Evolutionary conservation across 108 stramenopile species (phyloP), one percentile per base, ranked within the genome.

Genomic region (Schizochytrium sp.): DNA sequence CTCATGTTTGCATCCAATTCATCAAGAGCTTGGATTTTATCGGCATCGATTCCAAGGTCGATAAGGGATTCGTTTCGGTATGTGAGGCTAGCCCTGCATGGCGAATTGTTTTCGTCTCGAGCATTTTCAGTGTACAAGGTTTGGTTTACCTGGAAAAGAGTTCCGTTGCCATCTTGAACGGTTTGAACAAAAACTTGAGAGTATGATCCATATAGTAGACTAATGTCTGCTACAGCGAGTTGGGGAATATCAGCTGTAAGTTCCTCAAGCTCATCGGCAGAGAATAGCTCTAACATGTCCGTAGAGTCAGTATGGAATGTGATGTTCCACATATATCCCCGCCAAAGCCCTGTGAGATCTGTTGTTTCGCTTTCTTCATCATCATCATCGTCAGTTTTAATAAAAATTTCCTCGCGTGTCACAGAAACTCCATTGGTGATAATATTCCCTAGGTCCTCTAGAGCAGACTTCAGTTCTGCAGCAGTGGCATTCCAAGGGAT

Each of bases 1-100:
- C 53, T 17, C 19, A 83, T 83, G 76, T 83, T 83, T 10, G 76
- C 76, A 53, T 83, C 76, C 10, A 83, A 53, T 40, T 83, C 76
- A 53, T 17, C 10, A 13, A 83, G 47, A 8, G 5, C 76, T 28
- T 83, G 50, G 3, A 83, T 49, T 28, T 83, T 83, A 53, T 49
- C 53, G 15, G 76, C 10, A 5, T 83, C 76, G 28, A 83, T 83
- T 5, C 53, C 53, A n/a, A 83, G 47, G 7, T 10, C 76, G 38
- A 83, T 2, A n/a, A 83, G 47, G 28, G 47, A 55, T 40, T 49
- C 53, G 13, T 83, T 55, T 38, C 76, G 76, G 47, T 83, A 83
- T 5, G 28, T 17, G 8, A 10, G 0, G 53, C 53, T 55, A 8
- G 76, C 76, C 10, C 13, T n/a, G 47, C 76, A 83, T 7, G 76